phyloP scores from a whole-genome alignment of 345 rosid genomes.

The Eucalyptus melliodora region DNA sequence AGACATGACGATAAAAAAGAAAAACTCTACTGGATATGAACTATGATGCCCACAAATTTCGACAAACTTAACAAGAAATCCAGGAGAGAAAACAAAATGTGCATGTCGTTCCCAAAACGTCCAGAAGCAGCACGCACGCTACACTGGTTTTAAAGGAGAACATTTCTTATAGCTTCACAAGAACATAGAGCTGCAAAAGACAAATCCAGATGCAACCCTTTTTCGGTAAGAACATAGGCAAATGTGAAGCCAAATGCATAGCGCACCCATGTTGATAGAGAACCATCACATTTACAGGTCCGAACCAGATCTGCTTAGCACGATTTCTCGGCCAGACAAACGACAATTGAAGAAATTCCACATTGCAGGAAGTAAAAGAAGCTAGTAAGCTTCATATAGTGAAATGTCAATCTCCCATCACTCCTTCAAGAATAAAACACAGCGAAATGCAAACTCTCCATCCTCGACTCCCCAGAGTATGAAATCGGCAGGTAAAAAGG shows the following conservation, averaged over 20 bases:
- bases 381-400: background rate
- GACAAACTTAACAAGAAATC: background rate
- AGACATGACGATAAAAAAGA: background rate
- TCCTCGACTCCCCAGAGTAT: background rate
- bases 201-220: background rate
- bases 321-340: background rate
- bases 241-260: background rate
- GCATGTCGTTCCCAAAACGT: conserved; percentile 68
- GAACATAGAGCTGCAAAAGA: background rate
- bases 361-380: background rate
- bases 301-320: background rate
- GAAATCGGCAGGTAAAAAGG: background rate
- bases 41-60: background rate
- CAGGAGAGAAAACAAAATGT: background rate
- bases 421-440: background rate
- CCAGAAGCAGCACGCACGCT: conserved; percentile 38
- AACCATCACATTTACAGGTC: background rate
- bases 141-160: conserved; percentile 61
- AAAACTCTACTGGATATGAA: background rate
- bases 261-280: background rate
- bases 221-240: background rate
- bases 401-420: background rate
- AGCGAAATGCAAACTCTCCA: background rate
- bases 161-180: conserved; percentile 38
- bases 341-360: background rate